Evolutionary conservation across 2,329 filamentous ascomycete genomes (phyloP).

Genomic region (Knufia petricola): DNA sequence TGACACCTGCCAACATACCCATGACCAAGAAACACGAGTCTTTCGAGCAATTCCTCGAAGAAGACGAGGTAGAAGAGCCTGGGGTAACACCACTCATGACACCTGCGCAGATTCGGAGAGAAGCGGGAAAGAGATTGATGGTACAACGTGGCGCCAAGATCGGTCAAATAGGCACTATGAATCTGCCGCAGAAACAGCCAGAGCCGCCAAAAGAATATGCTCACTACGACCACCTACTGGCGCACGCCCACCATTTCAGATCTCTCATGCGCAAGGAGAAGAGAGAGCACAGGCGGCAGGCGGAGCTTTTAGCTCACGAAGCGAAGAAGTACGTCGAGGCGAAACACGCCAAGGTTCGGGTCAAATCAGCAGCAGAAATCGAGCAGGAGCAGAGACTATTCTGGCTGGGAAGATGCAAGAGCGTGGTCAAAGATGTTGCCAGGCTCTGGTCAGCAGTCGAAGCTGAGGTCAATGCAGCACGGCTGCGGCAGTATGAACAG

Average conservation of each 20-base stretch:
- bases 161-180: slow-evolving; percentile 48
- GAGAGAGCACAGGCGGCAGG: slow-evolving; percentile 46
- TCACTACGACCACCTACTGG: slow-evolving; percentile 76
- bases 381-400: slow-evolving; percentile 64
- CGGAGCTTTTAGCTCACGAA: slow-evolving; percentile 20
- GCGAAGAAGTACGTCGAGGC: slow-evolving; percentile 49
- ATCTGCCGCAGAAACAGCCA: slow-evolving; percentile 61
- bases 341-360: slow-evolving; percentile 43
- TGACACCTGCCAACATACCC: slow-evolving; percentile 44
- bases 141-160: slow-evolving; percentile 64
- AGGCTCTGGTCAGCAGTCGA: slow-evolving; percentile 52
- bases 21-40: slow-evolving; percentile 39
- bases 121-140: slow-evolving; percentile 59
- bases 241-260: slow-evolving; percentile 70
- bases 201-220: slow-evolving; percentile 72
- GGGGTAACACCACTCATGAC: slow-evolving; percentile 40
- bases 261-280: slow-evolving; percentile 69
- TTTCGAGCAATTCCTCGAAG: slow-evolving; percentile 56
- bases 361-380: slow-evolving; percentile 54
- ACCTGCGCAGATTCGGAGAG: slow-evolving; percentile 52
- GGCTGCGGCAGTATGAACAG: slow-evolving; percentile 50
- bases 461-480: slow-evolving; percentile 47
- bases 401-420: slow-evolving; percentile 59
- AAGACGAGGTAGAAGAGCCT: slow-evolving; percentile 36
- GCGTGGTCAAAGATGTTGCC: slow-evolving; percentile 56